Percentiles rank a stretch among this genome's conserved stretches.
phyloP scores from a whole-genome alignment of 2,329 filamentous ascomycete species.

The Harringtonia lauricola region DNA sequence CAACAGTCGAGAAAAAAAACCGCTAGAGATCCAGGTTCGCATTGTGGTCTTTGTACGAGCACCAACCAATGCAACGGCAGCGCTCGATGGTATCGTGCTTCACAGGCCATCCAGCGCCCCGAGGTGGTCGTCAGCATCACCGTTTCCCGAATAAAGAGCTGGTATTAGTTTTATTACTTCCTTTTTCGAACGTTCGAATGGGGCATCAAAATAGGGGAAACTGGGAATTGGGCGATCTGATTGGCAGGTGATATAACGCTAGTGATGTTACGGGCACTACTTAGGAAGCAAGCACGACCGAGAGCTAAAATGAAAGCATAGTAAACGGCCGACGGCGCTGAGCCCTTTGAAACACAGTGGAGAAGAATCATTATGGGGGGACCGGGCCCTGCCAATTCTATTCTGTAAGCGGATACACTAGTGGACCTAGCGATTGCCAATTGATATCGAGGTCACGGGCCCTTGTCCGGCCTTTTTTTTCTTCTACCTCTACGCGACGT shows the following conservation, averaged over 20 bases:
- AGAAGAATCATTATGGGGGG: background rate
- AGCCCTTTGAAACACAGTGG: slow-evolving; percentile 4
- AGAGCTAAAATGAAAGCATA: background rate
- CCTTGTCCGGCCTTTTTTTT: background rate
- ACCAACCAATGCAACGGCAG: too few relatives aligned
- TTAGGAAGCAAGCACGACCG: background rate
- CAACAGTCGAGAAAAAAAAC: background rate
- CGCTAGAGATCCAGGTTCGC: too few relatives aligned
- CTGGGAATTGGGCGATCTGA: background rate
- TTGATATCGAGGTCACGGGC: background rate
- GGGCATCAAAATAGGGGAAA: background rate
- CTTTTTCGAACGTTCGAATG: too few relatives aligned
- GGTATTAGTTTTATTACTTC: too few relatives aligned
- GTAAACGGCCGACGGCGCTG: slow-evolving; percentile 1
- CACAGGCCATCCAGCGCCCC: too few relatives aligned
- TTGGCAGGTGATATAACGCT: background rate
- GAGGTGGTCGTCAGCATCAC: too few relatives aligned
- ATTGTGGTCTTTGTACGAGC: too few relatives aligned
- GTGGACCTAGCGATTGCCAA: background rate
- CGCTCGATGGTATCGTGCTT: too few relatives aligned
- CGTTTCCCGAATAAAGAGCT: too few relatives aligned
- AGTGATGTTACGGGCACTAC: background rate
- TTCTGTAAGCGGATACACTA: background rate
- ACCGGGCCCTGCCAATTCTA: background rate
- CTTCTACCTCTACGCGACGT: too few relatives aligned